Percentiles rank a stretch among this genome's conserved stretches.
Evolutionary conservation across 345 rosid species (phyloP).

Genomic region (Moricandia arvensis): DNA sequence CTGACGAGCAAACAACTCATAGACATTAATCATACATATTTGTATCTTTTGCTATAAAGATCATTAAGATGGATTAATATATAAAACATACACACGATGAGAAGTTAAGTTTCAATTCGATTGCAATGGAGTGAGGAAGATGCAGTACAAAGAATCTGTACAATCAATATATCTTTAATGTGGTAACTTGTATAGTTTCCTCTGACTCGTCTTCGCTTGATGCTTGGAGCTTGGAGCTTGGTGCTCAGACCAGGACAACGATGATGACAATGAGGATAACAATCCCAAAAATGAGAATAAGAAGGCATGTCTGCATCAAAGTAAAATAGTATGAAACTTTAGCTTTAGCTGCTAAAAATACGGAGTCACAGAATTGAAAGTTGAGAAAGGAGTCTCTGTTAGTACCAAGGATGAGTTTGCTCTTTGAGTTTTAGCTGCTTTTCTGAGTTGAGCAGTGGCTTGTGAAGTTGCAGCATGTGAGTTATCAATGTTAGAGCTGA

Average conservation of each 20-base stretch:
- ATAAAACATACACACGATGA: constrained; percentile 13
- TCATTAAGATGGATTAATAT: constrained; percentile 8
- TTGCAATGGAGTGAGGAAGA: constrained; percentile 2
- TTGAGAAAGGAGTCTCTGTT: neutral
- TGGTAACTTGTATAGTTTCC: constrained; percentile 6
- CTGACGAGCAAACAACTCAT: neutral
- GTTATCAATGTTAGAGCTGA: constrained; percentile 59
- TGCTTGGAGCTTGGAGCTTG: neutral
- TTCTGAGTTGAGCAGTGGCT: constrained; percentile 55
- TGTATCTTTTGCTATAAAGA: neutral
- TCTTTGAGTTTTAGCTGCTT: constrained; percentile 61
- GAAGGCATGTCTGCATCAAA: constrained; percentile 63
- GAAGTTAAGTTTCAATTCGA: neutral
- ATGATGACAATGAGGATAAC: constrained; percentile 59
- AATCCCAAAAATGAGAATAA: constrained; percentile 65
- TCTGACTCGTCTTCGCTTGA: neutral
- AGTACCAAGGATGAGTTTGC: constrained; percentile 67
- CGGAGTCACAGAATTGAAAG: neutral
- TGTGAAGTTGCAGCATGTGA: constrained; percentile 58
- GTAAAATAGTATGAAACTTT: neutral
- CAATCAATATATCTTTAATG: constrained; percentile 31
- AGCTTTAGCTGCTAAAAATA: neutral
- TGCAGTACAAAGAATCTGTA: constrained; percentile 35
- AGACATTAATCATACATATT: neutral
- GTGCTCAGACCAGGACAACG: constrained; percentile 50